A percentile compares a stretch with the other conserved stretches of the same genome.
Evolutionary conservation across 805 yeast species (phyloP).

Genomic region (Hyphopichia homilentoma): DNA sequence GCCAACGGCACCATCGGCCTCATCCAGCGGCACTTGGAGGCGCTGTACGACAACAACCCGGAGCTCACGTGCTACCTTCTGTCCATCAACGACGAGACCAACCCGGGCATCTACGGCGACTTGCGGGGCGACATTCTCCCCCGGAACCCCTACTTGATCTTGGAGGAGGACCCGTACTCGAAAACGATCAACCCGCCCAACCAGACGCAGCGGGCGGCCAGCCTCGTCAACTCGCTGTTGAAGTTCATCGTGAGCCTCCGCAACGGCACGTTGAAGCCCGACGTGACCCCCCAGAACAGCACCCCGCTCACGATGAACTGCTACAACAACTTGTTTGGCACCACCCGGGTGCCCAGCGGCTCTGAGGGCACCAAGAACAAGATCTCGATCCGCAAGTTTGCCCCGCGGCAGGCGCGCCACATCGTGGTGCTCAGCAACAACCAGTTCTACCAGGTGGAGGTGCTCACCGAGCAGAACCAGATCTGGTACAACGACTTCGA

Average conservation of each 20-base stretch:
- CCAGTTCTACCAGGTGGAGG: slow-evolving; percentile 49
- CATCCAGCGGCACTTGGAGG: slow-evolving; percentile 51
- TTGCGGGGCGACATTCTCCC: slow-evolving; percentile 67
- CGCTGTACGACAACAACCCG: slow-evolving; percentile 21
- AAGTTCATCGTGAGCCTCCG: slow-evolving; percentile 62
- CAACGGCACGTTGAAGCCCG: slow-evolving; percentile 52
- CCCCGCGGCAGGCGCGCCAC: slow-evolving; percentile 46
- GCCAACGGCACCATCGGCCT: slow-evolving; percentile 37
- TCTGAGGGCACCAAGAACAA: slow-evolving; percentile 15
- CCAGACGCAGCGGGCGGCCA: slow-evolving; percentile 68
- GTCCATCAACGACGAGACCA: slow-evolving; percentile 43
- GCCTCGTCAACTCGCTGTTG: slow-evolving; percentile 59
- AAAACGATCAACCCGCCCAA: slow-evolving; percentile 53
- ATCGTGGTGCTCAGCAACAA: slow-evolving; percentile 48
- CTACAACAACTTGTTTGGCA: slow-evolving; percentile 63
- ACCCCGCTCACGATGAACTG: slow-evolving; percentile 65
- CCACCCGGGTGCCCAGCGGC: slow-evolving; percentile 48
- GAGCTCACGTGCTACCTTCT: slow-evolving; percentile 51
- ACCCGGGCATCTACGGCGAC: slow-evolving; percentile 61
- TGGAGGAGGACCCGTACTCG: slow-evolving; percentile 71
- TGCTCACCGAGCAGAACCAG: slow-evolving; percentile 33
- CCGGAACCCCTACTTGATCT: slow-evolving; percentile 69
- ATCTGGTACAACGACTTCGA: slow-evolving; percentile 56
- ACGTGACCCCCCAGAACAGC: slow-evolving; percentile 47
- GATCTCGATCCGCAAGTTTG: slow-evolving; percentile 34